Evolutionary conservation across 2,329 filamentous ascomycete genomes (phyloP).

Genomic region (Reticulascus tulasneorum): DNA sequence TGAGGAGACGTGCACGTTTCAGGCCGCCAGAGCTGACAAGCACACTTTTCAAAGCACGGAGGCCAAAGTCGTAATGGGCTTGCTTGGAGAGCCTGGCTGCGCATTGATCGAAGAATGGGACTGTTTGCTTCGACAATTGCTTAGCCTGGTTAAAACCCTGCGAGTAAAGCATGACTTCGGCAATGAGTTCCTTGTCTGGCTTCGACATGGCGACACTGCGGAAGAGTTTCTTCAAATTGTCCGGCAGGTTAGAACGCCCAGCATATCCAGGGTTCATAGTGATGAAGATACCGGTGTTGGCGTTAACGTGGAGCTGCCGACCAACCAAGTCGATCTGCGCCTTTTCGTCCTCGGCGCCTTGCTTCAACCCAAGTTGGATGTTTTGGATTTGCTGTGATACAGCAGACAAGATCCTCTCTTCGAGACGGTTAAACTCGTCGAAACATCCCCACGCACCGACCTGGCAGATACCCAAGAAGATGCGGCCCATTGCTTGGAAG

Average conservation of each 20-base stretch:
- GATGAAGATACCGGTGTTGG: constrained; percentile 97
- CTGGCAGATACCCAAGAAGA: constrained; percentile 98
- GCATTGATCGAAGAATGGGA: constrained; percentile 97
- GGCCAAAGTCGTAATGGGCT: constrained; percentile 97
- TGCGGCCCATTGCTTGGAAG: constrained; percentile 99
- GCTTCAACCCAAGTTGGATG: constrained; percentile 92
- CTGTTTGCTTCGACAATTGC: constrained; percentile 86
- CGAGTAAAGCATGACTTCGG: constrained; percentile 99
- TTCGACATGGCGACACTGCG: constrained; percentile 99
- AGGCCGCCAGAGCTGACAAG: constrained; percentile 95
- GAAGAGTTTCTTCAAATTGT: constrained; percentile 99
- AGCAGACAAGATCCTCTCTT: constrained; percentile 94
- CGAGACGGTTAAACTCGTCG: constrained; percentile 98
- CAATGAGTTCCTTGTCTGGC: constrained; percentile 98
- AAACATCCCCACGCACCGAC: constrained; percentile 99
- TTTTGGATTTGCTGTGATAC: constrained; percentile 99
- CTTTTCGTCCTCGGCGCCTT: constrained; percentile 74
- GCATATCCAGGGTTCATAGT: constrained; percentile 99
- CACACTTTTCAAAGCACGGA: constrained; percentile 97
- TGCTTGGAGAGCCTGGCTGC: constrained; percentile 81
- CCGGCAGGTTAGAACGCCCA: constrained; percentile 92
- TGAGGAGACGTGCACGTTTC: constrained; percentile 75
- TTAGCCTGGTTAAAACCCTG: constrained; percentile 98
- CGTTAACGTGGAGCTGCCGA: constrained; percentile 82
- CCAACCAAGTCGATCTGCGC: constrained; percentile 92